Evolutionary conservation across 805 yeast species (phyloP).

Genomic region (Suhomyces sp.): DNA sequence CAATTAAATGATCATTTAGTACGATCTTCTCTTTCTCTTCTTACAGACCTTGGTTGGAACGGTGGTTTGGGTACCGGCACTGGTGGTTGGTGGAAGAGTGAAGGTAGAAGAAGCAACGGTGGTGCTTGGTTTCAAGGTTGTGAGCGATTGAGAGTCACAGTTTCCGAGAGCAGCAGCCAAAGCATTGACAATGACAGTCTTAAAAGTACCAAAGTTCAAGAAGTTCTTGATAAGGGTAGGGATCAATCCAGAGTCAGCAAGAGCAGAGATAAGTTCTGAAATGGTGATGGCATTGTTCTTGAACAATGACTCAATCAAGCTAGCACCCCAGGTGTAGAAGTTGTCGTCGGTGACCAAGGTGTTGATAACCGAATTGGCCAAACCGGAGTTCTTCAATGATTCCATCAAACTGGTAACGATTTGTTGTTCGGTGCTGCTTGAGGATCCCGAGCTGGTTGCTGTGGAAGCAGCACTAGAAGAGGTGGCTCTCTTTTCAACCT

Average conservation of each 20-base stretch:
- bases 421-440: not conserved
- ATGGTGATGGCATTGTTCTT: constrained; percentile 27
- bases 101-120: constrained; percentile 17
- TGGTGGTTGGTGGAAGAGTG: constrained; percentile 11
- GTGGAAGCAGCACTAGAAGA: constrained; percentile 5
- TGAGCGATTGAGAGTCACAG: constrained; percentile 31
- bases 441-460: not conserved
- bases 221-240: constrained; percentile 36
- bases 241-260: constrained; percentile 37
- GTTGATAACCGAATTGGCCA: constrained; percentile 37
- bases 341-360: constrained; percentile 35
- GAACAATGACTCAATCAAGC: constrained; percentile 31
- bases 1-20: constrained; percentile 10
- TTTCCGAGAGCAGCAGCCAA: constrained; percentile 42
- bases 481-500: constrained; percentile 3
- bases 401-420: constrained; percentile 35
- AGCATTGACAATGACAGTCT: constrained; percentile 40
- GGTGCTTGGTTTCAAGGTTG: constrained; percentile 25
- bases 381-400: constrained; percentile 43
- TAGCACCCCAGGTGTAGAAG: constrained; percentile 39
- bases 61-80: constrained; percentile 15
- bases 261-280: constrained; percentile 25
- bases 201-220: constrained; percentile 36
- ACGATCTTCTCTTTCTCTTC: constrained; percentile 27
- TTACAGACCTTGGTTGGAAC: constrained; percentile 8